Evolutionary conservation across 1,284 basidiomycete species (phyloP).

Genomic region (Ceratobasidium theobromae): DNA sequence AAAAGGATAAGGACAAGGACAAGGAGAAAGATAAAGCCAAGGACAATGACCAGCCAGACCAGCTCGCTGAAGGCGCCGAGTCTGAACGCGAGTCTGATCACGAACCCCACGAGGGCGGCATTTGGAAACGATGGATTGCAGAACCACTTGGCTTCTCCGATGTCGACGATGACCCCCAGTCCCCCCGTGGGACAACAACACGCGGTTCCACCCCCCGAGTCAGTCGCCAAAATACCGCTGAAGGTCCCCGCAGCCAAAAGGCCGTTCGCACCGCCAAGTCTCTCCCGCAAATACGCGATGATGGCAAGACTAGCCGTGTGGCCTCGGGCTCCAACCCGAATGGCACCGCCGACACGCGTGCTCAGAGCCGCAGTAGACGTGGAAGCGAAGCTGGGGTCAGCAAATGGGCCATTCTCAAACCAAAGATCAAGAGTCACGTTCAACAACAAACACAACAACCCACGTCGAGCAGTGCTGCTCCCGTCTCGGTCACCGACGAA

Average conservation of each 20-base stretch:
- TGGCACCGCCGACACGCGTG: background rate
- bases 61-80: background rate
- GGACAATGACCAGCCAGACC: background rate
- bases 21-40: background rate
- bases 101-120: slow-evolving; percentile 23
- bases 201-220: slow-evolving; percentile 20
- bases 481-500: slow-evolving; percentile 81
- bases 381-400: slow-evolving; percentile 18
- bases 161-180: slow-evolving; percentile 12
- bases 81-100: slow-evolving; percentile 7
- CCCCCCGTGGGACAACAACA: slow-evolving; percentile 18
- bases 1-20: slow-evolving; percentile 17
- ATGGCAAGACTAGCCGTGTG: slow-evolving; percentile 3
- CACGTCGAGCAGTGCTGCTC: slow-evolving; percentile 35
- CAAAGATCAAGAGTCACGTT: slow-evolving; percentile 16
- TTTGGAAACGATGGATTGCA: slow-evolving; percentile 34
- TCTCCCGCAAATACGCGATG: slow-evolving; percentile 18
- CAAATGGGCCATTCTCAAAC: slow-evolving; percentile 30
- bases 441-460: slow-evolving; percentile 5
- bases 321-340: background rate
- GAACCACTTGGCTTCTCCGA: slow-evolving; percentile 31
- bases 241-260: slow-evolving; percentile 21
- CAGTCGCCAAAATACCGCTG: slow-evolving; percentile 24
- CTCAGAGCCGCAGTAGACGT: slow-evolving; percentile 17
- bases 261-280: slow-evolving; percentile 24